A percentile compares a stretch with the other conserved stretches of the same genome.
phyloP scores from a whole-genome alignment of 2,329 filamentous ascomycete genomes.

The Tolypocladium endophyticum region DNA sequence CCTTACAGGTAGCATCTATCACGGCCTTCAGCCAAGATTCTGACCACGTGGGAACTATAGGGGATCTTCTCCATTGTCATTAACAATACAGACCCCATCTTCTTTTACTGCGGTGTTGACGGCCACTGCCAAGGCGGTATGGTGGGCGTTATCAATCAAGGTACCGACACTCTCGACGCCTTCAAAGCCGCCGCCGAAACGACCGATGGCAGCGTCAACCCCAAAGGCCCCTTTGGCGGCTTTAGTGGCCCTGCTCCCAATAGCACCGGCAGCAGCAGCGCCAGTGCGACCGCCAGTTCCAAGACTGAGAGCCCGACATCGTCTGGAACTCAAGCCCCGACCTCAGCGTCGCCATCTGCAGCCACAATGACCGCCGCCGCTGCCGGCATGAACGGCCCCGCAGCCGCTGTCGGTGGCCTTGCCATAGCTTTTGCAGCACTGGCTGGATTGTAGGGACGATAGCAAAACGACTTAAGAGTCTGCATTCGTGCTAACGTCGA shows the following conservation, averaged over 20 bases:
- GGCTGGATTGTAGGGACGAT: background rate
- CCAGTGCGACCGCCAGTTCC: background rate
- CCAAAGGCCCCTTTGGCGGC: background rate
- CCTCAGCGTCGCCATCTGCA: background rate
- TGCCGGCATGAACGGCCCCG: background rate
- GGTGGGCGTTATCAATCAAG: constrained; percentile 17
- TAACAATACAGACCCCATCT: constrained; percentile 16
- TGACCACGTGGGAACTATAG: background rate
- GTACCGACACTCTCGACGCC: constrained; percentile 6
- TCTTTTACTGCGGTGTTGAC: constrained; percentile 15
- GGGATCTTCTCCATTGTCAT: constrained; percentile 12
- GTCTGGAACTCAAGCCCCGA: background rate
- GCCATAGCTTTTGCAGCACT: background rate
- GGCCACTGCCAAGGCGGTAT: constrained; percentile 17
- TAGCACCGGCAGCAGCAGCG: background rate
- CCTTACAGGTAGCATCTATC: background rate
- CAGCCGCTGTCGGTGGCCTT: background rate
- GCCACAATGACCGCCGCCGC: constrained; percentile 7
- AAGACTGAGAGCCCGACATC: background rate
- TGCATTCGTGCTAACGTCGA: background rate
- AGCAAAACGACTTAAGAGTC: background rate
- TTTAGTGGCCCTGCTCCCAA: background rate
- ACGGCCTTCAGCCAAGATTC: background rate
- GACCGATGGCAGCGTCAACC: background rate
- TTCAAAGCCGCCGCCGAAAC: constrained; percentile 7